A percentile compares a stretch with the other conserved stretches of the same genome.
Evolutionary conservation across 371 early-diverging fungal genomes (phyloP).

Genomic region (Basidiobolus heterosporus): DNA sequence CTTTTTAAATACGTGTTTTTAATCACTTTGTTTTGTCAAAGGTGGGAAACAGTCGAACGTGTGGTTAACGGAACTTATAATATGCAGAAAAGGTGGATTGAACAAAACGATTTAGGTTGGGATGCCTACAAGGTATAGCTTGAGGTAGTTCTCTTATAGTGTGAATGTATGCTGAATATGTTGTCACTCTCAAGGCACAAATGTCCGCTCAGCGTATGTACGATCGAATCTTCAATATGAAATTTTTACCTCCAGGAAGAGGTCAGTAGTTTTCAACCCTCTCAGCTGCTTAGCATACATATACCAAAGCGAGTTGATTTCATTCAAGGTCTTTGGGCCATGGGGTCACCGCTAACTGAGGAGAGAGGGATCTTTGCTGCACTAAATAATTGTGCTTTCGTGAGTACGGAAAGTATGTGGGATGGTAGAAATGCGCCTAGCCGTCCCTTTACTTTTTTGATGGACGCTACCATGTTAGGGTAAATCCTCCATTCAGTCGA

Average conservation of each 20-base stretch:
- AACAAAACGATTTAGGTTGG: slow-evolving; percentile 12
- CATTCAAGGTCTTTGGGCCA: slow-evolving; percentile 17
- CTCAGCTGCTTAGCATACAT: not conserved
- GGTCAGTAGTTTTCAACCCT: slow-evolving; percentile 8
- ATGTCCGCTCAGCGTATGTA: slow-evolving; percentile 17
- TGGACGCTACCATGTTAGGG: slow-evolving; percentile 22
- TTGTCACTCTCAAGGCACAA: slow-evolving; percentile 8
- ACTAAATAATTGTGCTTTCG: slow-evolving; percentile 20
- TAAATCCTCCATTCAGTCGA: not conserved
- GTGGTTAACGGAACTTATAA: slow-evolving; percentile 24
- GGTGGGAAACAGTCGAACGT: slow-evolving; percentile 18
- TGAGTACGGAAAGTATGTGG: slow-evolving; percentile 16
- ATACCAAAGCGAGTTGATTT: not conserved
- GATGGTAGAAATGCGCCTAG: slow-evolving; percentile 5
- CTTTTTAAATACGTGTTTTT: not conserved
- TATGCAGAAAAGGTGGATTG: slow-evolving; percentile 15
- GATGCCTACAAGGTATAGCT: slow-evolving; percentile 6
- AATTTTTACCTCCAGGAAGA: slow-evolving; percentile 22
- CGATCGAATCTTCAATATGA: slow-evolving; percentile 19
- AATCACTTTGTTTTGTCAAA: not conserved
- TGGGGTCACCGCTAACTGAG: slow-evolving; percentile 20
- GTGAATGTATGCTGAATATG: too few species aligned
- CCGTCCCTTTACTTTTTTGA: slow-evolving; percentile 17
- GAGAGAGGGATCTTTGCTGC: slow-evolving; percentile 17
- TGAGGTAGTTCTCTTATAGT: too few species aligned